Percentiles rank a stretch among this genome's conserved stretches.
Evolutionary conservation across 2,329 filamentous ascomycete species (phyloP).

Genomic region (Nigrospora osmanthi): DNA sequence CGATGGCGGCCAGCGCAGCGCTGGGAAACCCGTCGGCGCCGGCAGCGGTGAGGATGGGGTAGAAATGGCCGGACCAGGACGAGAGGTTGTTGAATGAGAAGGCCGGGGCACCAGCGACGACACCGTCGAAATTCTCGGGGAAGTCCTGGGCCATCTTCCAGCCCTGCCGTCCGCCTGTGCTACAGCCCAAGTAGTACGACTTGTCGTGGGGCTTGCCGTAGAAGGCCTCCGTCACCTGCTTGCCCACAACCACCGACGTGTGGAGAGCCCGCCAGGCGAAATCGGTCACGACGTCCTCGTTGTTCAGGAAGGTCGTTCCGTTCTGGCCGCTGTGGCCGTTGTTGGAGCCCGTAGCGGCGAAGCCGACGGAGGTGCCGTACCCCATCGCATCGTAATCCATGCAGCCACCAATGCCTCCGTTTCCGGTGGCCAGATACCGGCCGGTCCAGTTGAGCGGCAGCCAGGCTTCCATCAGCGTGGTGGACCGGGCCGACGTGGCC

Average conservation of each 20-base stretch:
- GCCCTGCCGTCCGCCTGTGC: slow-evolving; percentile 51
- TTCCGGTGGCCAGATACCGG: slow-evolving; percentile 1
- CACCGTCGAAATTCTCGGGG: slow-evolving; percentile 50
- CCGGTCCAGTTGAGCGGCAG: slow-evolving; percentile 1
- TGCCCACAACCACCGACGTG: slow-evolving; percentile 38
- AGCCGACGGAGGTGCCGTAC: background rate
- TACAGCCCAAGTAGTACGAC: slow-evolving; percentile 51
- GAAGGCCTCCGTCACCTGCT: slow-evolving; percentile 36
- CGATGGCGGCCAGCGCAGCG: slow-evolving; percentile 19
- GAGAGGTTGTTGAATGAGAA: slow-evolving; percentile 25
- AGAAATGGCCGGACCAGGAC: slow-evolving; percentile 32
- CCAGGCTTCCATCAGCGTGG: slow-evolving; percentile 1
- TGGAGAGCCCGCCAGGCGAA: slow-evolving; percentile 38
- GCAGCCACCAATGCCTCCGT: slow-evolving; percentile 1
- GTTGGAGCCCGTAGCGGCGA: background rate
- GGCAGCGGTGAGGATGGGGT: slow-evolving; percentile 28
- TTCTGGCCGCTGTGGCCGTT: slow-evolving; percentile 1
- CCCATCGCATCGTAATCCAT: slow-evolving; percentile 1
- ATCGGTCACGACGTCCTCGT: slow-evolving; percentile 16
- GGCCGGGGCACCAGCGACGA: slow-evolving; percentile 41
- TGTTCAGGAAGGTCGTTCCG: slow-evolving; percentile 32
- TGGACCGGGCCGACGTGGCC: background rate
- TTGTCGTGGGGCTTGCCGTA: slow-evolving; percentile 31
- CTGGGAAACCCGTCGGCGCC: slow-evolving; percentile 17
- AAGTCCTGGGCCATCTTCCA: slow-evolving; percentile 43